Percentiles rank a stretch among this genome's conserved stretches.
phyloP scores from a whole-genome alignment of 225 moss, liverwort and hornwort species.

The Pseudoscleropodium purum region DNA sequence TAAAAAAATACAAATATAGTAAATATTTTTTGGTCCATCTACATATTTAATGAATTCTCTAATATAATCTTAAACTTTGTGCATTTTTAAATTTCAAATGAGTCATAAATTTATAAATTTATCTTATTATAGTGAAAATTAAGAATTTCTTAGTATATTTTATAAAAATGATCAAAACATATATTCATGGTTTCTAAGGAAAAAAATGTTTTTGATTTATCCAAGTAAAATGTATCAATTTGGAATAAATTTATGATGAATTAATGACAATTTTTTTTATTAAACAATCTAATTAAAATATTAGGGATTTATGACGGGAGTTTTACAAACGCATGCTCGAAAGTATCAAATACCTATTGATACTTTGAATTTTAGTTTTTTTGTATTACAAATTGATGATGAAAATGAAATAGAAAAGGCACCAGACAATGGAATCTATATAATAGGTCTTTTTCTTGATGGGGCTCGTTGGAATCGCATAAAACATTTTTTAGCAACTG shows the following conservation, averaged over 20 bases:
- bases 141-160: too few relatives aligned
- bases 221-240: rapidly evolving
- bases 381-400: slow-evolving; percentile 35
- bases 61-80: not conserved
- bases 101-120: not conserved
- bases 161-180: too few relatives aligned
- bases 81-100: not conserved
- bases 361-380: slow-evolving; percentile 66
- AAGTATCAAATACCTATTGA: slow-evolving; percentile 90
- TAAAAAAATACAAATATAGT: too few relatives aligned
- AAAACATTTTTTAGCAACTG: slow-evolving; percentile 37
- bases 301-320: slow-evolving; percentile 93
- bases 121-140: not conserved
- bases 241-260: not conserved
- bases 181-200: not conserved
- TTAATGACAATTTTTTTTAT: not conserved
- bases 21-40: too few relatives aligned
- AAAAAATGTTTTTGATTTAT: not conserved
- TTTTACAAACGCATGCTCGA: slow-evolving; percentile 77
- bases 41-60: not conserved
- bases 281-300: not conserved
- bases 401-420: slow-evolving; percentile 24
- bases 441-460: slow-evolving; percentile 70
- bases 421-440: slow-evolving; percentile 65
- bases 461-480: slow-evolving; percentile 71